Conservation (phyloP, 228 moss, liverwort and hornwort species). For the Sphagnum fallax region DNA sequence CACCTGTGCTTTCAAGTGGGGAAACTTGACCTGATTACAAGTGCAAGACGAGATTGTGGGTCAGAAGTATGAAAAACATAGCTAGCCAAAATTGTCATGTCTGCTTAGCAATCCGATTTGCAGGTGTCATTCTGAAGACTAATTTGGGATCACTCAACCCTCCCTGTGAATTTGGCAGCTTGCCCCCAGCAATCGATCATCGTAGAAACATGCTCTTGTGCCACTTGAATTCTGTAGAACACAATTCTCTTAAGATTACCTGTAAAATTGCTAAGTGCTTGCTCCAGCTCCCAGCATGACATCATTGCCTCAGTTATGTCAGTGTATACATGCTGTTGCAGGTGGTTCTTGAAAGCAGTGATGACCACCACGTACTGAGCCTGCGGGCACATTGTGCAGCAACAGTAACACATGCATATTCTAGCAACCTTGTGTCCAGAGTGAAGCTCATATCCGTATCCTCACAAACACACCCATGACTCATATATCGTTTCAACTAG, state of each 20-base stretch:
- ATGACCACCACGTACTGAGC: conserved; percentile 17
- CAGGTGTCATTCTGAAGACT: not conserved
- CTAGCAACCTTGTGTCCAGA: not conserved
- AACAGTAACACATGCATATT: not conserved
- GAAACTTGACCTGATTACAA: conserved; percentile 1
- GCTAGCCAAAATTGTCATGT: not conserved
- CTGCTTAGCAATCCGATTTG: not conserved
- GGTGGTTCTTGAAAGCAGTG: conserved; percentile 19
- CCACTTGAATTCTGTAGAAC: not conserved
- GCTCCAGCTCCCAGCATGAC: conserved; percentile 52
- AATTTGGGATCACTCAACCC: no score
- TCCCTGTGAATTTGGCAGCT: not conserved
- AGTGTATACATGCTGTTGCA: conserved; percentile 38
- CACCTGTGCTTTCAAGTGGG: conserved; percentile 21
- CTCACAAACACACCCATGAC: not conserved
- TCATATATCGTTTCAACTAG: no score
- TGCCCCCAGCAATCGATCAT: not conserved
- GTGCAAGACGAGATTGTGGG: not conserved
- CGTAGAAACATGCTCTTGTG: not conserved
- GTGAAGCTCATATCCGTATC: not conserved
- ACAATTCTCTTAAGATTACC: conserved; percentile 16
- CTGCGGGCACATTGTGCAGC: conserved; percentile 13
- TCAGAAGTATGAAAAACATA: not conserved
- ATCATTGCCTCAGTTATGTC: conserved; percentile 56
- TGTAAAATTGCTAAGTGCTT: conserved; percentile 34